phyloP scores from a whole-genome alignment of 2,329 filamentous ascomycete species.

The Alternaria ethzedia region DNA sequence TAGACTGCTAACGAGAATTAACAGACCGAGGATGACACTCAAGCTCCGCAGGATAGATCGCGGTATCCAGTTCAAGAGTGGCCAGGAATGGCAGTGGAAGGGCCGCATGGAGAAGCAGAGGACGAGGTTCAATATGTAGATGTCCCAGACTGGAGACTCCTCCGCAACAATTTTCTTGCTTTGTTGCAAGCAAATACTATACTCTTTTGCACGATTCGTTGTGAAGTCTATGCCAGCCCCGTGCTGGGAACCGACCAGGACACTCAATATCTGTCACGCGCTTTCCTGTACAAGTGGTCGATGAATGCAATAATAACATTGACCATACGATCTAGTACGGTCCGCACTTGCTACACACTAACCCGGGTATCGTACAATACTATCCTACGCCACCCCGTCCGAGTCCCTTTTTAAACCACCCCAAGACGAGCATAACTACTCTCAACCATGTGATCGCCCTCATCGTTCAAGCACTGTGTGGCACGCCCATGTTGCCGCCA shows the following conservation, averaged over 20 bases:
- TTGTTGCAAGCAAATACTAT: background rate
- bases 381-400: background rate
- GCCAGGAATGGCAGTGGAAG: conserved; percentile 96
- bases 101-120: conserved; percentile 91
- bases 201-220: background rate
- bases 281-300: background rate
- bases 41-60: conserved; percentile 92
- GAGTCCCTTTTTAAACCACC: background rate
- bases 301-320: background rate
- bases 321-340: background rate
- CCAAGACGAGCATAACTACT: background rate
- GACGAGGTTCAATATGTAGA: conserved; percentile 87
- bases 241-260: background rate
- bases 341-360: background rate
- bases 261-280: background rate
- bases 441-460: background rate
- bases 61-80: conserved; percentile 77
- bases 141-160: background rate
- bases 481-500: background rate
- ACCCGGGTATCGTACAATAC: conserved; percentile 1
- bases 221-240: background rate
- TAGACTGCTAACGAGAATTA: background rate
- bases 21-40: conserved; percentile 68
- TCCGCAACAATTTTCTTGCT: background rate
- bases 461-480: background rate